Percentiles rank a stretch among this genome's conserved stretches.
Conservation (phyloP, 1,284 basidiomycete species). For the Thecaphora thlaspeos region DNA sequence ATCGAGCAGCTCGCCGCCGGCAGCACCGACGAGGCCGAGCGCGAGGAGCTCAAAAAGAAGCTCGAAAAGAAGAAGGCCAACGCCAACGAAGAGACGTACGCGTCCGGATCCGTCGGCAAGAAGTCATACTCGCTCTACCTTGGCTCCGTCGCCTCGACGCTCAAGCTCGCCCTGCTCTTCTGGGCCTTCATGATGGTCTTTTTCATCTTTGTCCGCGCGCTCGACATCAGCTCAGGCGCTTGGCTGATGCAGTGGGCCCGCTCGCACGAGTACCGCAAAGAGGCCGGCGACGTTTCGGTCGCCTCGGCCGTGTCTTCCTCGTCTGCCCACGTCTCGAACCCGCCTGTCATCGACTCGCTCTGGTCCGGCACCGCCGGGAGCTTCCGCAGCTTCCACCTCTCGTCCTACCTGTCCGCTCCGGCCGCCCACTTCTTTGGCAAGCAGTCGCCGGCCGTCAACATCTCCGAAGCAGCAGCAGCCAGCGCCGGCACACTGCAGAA, state of each 20-base stretch:
- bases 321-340: not conserved
- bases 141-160: constrained; percentile 29
- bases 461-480: too few species aligned
- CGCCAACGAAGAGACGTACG: constrained; percentile 52
- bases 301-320: not conserved
- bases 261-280: constrained; percentile 39
- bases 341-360: not conserved
- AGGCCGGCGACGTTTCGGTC: constrained; percentile 1
- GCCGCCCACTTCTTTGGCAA: too few species aligned
- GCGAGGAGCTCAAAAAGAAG: constrained; percentile 41
- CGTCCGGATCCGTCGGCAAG: constrained; percentile 41
- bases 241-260: constrained; percentile 55
- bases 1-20: constrained; percentile 50
- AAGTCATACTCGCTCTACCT: constrained; percentile 52
- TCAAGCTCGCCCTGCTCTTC: constrained; percentile 24
- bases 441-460: not conserved
- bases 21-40: constrained; percentile 33
- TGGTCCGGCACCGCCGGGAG: not conserved
- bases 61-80: constrained; percentile 43
- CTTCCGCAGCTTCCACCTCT: not conserved
- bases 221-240: constrained; percentile 47
- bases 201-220: constrained; percentile 39
- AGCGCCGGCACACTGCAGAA: not conserved
- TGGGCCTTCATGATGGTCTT: constrained; percentile 42
- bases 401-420: not conserved